Base-by-base conservation (phyloP, 352 stramenopile genomes). In the Aphanomyces invadans region DNA sequence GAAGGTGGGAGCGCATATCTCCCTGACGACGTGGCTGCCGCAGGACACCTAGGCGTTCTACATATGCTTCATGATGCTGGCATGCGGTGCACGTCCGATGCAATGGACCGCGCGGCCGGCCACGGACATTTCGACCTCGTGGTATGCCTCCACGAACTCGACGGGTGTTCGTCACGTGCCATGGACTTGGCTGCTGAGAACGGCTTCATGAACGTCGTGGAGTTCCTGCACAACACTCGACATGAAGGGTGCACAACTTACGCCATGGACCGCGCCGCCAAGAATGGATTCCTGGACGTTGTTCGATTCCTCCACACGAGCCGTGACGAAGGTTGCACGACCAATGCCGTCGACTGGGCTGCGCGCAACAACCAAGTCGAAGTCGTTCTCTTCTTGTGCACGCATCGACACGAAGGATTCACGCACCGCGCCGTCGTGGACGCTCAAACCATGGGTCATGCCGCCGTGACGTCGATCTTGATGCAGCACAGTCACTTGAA, bases 201-300 rank as follows among this genome's bases (percentile, higher is more conserved):
- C 12, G 69, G 69, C n/a, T 62, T 70, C 31, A 12, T 76, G 2
- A 65, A 69, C 19, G 61, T 72, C 4, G 69, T 72, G 2, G 46
- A 63, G 12, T 74, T 71, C 52, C 28, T 42, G 42, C 25, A 64
- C 17, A n/a, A 4, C 19, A 5, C 5, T 53, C 79, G 74, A 12
- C 64, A 48, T 1, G 76, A 83, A 33, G 72, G 76, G 0, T 77
- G 77, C 19, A 76, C 76, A 0, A 71, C 76, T 48, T 77, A 79
- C 44, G 81, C 80, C 0, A 75, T 89, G 54, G 78, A 87, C 71
- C 66, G 77, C n/a, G 79, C 83, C 10, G 81, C 83, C 0, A 76
- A 70, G 32, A 76, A 80, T 23, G 60, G 60, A 5, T 46, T 51
- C 17, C 12, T 60, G 17, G 44, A 44, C 4, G 44, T 67, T 5